Percentiles rank a stretch among this genome's conserved stretches.
These are phyloP conservation scores for Candida silvicultrix DNA, from an alignment of 805 yeast species.

Conservation along the genomic window DNA sequence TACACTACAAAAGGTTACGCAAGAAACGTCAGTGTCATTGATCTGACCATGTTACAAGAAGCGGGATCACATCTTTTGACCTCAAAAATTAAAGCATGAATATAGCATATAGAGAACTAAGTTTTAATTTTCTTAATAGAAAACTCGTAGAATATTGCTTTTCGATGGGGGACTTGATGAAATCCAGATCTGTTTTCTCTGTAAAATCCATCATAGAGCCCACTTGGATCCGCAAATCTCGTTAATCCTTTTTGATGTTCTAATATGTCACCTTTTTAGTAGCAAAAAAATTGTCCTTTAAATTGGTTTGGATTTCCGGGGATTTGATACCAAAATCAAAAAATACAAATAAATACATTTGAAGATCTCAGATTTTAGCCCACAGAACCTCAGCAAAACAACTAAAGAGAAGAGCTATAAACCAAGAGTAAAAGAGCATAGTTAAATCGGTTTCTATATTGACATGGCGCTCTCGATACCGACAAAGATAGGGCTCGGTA, in stretches of 20 bases:
- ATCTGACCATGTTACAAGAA: constrained; percentile 81
- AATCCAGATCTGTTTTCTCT: too few relatives aligned
- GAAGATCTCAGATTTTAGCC: too few relatives aligned
- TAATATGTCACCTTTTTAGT: too few relatives aligned
- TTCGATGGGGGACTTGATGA: too few relatives aligned
- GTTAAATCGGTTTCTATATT: too few relatives aligned
- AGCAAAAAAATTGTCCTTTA: not conserved
- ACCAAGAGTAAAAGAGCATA: not conserved
- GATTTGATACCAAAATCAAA: not conserved
- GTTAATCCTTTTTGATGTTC: not conserved
- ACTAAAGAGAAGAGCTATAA: not conserved
- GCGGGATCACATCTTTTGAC: constrained; percentile 26
- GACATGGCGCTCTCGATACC: not conserved
- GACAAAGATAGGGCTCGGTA: constrained; percentile 21
- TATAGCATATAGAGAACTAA: not conserved
- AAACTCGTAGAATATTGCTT: not conserved
- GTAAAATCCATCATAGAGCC: too few relatives aligned
- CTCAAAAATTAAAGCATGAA: constrained; percentile 4
- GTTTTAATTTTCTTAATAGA: too few relatives aligned
- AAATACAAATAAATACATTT: too few relatives aligned
- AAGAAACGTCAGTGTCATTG: constrained; percentile 76
- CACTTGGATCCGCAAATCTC: not conserved
- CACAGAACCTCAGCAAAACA: not conserved
- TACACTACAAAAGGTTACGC: constrained; percentile 92
- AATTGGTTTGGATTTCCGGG: not conserved